Base-by-base conservation (phyloP, 345 rosid genomes). In the Citrus hindsii region DNA sequence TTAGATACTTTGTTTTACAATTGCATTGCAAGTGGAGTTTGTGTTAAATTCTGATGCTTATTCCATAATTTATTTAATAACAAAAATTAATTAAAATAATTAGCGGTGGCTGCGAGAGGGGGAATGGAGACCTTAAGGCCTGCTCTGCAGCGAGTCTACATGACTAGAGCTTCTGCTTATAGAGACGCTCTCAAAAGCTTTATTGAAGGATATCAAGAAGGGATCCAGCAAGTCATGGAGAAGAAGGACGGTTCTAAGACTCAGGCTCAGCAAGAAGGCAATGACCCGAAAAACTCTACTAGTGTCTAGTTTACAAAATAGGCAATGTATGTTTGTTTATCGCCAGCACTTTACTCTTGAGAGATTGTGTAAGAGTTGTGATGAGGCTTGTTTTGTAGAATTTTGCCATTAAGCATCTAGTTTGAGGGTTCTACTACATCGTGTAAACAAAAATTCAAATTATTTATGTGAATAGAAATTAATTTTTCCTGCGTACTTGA, bases 31-130 rank as follows among this genome's bases (percentile, higher is more conserved):
- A 46, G 51, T 13, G 51, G 51, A 46, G 51, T 46, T 46, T 46
- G 18, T 35, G 25, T 77, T 68, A 46, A 13, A 51, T 28, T 74
- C 67, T 80, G 38, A 64, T 35, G 14, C 33, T 71, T 13, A 8
- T 64, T 48, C 60, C 24, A 37, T 55, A 4, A 42, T 74, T 27
- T 24, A 7, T 5, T 30, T 77, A 51, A 32, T n/a, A 80, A 59
- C 64, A 56, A 77, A 37, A 67, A 68, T 70, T 83, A 40, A 46
- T 46, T 46, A 46, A 46, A 46, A 46, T 46, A 12, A 46, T 79
- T 80, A 94, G 98, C 90, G 73, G 90, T 94, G 76, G 98, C 98
- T 85, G 97, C 97, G 46, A 90, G 89, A 84, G 98, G 99, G 75
- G 98, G 98, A 33, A 91, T 92, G 92, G 97, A 92, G 89, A 92